These are phyloP conservation scores for Microcyclospora tardicrescens DNA, from an alignment of 2,329 filamentous ascomycete genomes.

Conservation along the genomic window DNA sequence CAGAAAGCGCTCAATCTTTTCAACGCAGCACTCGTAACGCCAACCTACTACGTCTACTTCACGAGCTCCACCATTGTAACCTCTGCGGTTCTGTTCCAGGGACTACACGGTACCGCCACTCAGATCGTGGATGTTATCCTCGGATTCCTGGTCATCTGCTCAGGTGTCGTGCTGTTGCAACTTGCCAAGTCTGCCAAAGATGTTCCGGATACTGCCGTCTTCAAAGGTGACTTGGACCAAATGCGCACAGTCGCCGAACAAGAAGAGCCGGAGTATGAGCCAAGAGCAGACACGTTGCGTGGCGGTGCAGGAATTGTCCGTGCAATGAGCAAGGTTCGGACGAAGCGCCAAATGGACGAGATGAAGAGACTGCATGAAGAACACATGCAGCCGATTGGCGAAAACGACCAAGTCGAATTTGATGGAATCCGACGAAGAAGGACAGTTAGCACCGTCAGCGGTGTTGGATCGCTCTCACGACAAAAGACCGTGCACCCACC, in stretches of 20 bases:
- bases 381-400: conserved; percentile 62
- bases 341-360: conserved; percentile 70
- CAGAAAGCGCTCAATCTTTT: conserved; percentile 98
- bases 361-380: conserved; percentile 68
- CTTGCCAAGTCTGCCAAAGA: conserved; percentile 98
- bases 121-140: conserved; percentile 81
- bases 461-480: conserved; percentile 29
- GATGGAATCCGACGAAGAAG: conserved; percentile 72
- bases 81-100: conserved; percentile 80
- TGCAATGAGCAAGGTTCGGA: conserved; percentile 60
- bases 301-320: conserved; percentile 80
- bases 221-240: conserved; percentile 86
- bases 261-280: conserved; percentile 90
- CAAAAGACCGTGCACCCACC: conserved; percentile 54
- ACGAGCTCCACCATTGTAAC: conserved; percentile 91
- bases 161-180: conserved; percentile 82
- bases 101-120: conserved; percentile 74
- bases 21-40: conserved; percentile 92
- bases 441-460: conserved; percentile 33
- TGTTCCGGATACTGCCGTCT: conserved; percentile 83
- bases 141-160: conserved; percentile 87
- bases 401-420: conserved; percentile 77
- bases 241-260: conserved; percentile 90
- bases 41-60: conserved; percentile 98
- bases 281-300: conserved; percentile 90